These are phyloP conservation scores for Bipolaris bicolor DNA, from an alignment of 2,329 filamentous ascomycete genomes.

Conservation along the genomic window DNA sequence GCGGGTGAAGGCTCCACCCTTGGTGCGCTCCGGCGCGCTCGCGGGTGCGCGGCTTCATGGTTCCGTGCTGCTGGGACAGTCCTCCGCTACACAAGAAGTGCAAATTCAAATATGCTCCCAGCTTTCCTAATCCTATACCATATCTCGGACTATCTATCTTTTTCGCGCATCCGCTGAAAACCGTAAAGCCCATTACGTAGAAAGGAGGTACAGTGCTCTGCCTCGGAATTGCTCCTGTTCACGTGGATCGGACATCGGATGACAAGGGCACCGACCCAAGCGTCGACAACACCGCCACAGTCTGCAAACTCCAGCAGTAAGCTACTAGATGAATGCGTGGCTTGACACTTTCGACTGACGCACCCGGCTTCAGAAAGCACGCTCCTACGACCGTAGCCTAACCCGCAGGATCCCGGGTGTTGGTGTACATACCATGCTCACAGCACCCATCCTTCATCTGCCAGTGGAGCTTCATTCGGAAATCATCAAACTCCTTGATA, in stretches of 20 bases:
- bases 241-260: not conserved
- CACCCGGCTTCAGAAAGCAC: not conserved
- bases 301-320: constrained; percentile 4
- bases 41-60: constrained; percentile 13
- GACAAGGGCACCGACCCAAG: not conserved
- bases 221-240: not conserved
- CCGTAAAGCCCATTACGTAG: not conserved
- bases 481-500: constrained; percentile 29
- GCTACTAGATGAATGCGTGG: not conserved
- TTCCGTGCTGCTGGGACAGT: constrained; percentile 18
- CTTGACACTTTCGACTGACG: constrained; percentile 4
- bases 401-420: not conserved
- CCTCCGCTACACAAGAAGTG: constrained; percentile 11
- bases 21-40: constrained; percentile 1
- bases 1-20: constrained; percentile 11
- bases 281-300: not conserved
- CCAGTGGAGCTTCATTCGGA: constrained; percentile 35
- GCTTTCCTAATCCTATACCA: constrained; percentile 1
- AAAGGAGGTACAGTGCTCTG: not conserved
- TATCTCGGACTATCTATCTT: not conserved
- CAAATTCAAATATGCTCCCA: constrained; percentile 9
- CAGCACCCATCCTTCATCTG: constrained; percentile 27
- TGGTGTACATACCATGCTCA: constrained; percentile 14
- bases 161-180: not conserved
- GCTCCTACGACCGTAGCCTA: not conserved